Evolutionary conservation across 2,329 filamentous ascomycete genomes (phyloP).

Genomic region (Pseudopithomyces maydicus): DNA sequence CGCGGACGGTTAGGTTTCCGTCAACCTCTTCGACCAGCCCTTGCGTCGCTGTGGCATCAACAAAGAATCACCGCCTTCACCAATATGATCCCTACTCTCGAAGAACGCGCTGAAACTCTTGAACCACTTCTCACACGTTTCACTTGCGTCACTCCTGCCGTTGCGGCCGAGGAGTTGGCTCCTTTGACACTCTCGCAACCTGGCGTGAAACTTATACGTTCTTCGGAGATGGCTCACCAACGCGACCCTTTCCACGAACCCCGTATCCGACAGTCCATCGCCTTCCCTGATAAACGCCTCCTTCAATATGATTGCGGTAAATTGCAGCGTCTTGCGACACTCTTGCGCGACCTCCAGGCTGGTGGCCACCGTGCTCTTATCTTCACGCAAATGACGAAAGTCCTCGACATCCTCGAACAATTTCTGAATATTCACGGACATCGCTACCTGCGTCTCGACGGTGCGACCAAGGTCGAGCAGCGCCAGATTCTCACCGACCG

Average conservation of each 20-base stretch:
- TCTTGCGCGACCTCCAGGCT: conserved; percentile 84
- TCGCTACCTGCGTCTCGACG: conserved; percentile 94
- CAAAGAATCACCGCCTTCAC: conserved; percentile 68
- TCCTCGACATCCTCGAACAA: conserved; percentile 94
- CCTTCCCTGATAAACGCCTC: conserved; percentile 95
- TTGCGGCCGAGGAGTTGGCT: conserved; percentile 78
- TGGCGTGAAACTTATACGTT: conserved; percentile 60
- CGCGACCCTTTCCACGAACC: conserved; percentile 90
- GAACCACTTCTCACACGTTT: conserved; percentile 83
- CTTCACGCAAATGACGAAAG: conserved; percentile 99
- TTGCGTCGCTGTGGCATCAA: conserved; percentile 69
- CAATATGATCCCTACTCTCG: conserved; percentile 74
- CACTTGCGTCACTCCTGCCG: conserved; percentile 88
- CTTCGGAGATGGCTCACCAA: conserved; percentile 60
- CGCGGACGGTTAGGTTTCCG: conserved; percentile 39
- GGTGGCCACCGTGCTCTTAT: conserved; percentile 94
- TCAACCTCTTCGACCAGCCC: conserved; percentile 27
- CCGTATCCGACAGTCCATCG: conserved; percentile 89
- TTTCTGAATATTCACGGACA: conserved; percentile 98
- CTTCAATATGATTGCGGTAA: conserved; percentile 98
- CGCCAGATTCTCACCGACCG: conserved; percentile 93
- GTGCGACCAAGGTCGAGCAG: conserved; percentile 94
- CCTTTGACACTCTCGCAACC: conserved; percentile 66
- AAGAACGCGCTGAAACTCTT: conserved; percentile 72
- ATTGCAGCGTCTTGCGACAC: conserved; percentile 83